phyloP scores from a whole-genome alignment of 192 early-diverging fungal genomes.

The Backusella tuberculispora region DNA sequence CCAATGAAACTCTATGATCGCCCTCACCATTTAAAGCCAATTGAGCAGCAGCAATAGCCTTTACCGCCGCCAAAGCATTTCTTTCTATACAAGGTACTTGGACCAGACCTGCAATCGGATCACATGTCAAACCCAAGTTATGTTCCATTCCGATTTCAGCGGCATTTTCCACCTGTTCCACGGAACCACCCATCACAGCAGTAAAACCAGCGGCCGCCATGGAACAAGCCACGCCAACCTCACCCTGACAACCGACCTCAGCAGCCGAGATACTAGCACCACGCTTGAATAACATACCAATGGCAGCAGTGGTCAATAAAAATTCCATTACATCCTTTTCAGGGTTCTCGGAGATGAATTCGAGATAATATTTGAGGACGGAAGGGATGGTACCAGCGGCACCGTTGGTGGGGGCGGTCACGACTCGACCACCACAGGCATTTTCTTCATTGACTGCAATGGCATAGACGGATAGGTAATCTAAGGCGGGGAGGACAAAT shows the following conservation, averaged over 20 bases:
- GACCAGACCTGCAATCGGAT: conserved; percentile 91
- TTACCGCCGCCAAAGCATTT: conserved; percentile 93
- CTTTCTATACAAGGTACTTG: conserved; percentile 97
- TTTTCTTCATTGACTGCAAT: conserved; percentile 97
- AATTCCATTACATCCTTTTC: conserved; percentile 91
- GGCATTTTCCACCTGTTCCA: conserved; percentile 91
- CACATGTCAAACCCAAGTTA: conserved; percentile 82
- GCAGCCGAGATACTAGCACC: conserved; percentile 92
- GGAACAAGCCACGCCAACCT: conserved; percentile 96
- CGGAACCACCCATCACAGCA: conserved; percentile 94
- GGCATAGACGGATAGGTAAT: conserved; percentile 92
- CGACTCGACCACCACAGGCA: conserved; percentile 83
- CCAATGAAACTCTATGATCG: conserved; percentile 85
- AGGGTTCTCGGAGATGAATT: conserved; percentile 85
- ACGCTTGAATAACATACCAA: conserved; percentile 98
- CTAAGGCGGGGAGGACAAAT: conserved; percentile 78
- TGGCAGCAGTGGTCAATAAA: conserved; percentile 87
- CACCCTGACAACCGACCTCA: conserved; percentile 97
- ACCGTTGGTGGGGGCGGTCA: conserved; percentile 95
- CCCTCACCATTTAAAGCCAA: conserved; percentile 95
- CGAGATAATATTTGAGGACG: conserved; percentile 93
- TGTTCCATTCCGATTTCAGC: conserved; percentile 98
- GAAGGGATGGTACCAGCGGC: conserved; percentile 94
- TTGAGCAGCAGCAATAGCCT: conserved; percentile 95
- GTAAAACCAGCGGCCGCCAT: conserved; percentile 96